Percentiles rank a stretch among this genome's conserved stretches.
Conservation (phyloP, 2,329 filamentous ascomycete species). For the Rhynchosporium agropyri region DNA sequence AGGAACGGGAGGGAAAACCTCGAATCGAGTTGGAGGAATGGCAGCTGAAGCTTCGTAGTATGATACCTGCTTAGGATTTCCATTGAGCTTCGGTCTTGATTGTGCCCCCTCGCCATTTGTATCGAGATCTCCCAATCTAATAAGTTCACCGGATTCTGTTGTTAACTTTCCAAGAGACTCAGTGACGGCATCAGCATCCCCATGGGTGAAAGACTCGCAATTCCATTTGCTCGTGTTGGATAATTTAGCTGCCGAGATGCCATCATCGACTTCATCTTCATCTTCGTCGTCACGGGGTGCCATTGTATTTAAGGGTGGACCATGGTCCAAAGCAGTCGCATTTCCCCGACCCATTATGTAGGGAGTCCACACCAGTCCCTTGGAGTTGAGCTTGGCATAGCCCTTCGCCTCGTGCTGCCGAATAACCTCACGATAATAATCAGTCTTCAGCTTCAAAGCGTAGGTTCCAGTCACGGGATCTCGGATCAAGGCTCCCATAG, state of each 20-base stretch:
- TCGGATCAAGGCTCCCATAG: slow-evolving; percentile 82
- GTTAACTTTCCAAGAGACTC: slow-evolving; percentile 39
- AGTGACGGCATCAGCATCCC: slow-evolving; percentile 34
- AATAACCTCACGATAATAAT: slow-evolving; percentile 86
- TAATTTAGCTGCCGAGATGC: slow-evolving; percentile 21
- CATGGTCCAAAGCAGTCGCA: slow-evolving; percentile 80
- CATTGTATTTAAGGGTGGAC: slow-evolving; percentile 79
- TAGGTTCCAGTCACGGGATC: slow-evolving; percentile 89
- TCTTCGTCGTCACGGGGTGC: slow-evolving; percentile 65
- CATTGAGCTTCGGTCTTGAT: slow-evolving; percentile 33
- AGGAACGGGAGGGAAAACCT: slow-evolving; percentile 73
- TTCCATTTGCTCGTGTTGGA: slow-evolving; percentile 34
- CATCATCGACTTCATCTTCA: slow-evolving; percentile 29
- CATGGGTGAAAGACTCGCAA: slow-evolving; percentile 34
- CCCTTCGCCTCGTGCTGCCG: slow-evolving; percentile 86
- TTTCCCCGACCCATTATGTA: slow-evolving; percentile 93
- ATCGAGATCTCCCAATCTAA: slow-evolving; percentile 28
- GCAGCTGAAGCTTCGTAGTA: slow-evolving; percentile 41
- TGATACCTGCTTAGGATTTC: slow-evolving; percentile 32
- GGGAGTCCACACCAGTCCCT: slow-evolving; percentile 88
- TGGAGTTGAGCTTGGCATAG: slow-evolving; percentile 81
- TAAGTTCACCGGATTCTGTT: slow-evolving; percentile 32
- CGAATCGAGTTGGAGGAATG: slow-evolving; percentile 73
- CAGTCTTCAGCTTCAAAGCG: slow-evolving; percentile 82
- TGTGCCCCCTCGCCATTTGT: slow-evolving; percentile 27